phyloP scores from a whole-genome alignment of 495 filamentous ascomycete species.

The Ascobolus immersus region DNA sequence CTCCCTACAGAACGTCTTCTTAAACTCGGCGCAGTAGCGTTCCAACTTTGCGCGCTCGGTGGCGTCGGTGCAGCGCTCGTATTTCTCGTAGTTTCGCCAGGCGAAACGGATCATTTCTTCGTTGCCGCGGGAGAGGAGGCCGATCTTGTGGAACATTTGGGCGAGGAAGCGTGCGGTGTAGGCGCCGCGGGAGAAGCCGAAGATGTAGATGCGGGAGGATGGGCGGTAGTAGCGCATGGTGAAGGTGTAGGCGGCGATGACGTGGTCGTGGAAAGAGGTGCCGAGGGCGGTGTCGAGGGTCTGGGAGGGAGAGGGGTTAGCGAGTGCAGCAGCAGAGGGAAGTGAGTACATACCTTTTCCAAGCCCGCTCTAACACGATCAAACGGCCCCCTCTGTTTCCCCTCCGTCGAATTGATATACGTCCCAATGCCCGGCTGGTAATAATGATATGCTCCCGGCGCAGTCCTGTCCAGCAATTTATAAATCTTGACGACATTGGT shows the following conservation, averaged over 20 bases:
- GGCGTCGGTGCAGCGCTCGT: constrained; percentile 42
- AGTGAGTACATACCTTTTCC: constrained; percentile 37
- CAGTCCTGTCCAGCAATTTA: constrained; percentile 31
- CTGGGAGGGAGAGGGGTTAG: constrained; percentile 55
- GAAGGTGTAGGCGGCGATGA: constrained; percentile 67
- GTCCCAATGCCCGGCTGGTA: constrained; percentile 48
- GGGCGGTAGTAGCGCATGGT: constrained; percentile 63
- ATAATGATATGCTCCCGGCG: constrained; percentile 25
- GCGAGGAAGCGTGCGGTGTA: constrained; percentile 70
- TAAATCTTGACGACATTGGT: constrained; percentile 84
- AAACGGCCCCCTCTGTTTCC: too few species aligned
- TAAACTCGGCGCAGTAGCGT: constrained; percentile 36
- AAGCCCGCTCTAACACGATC: too few species aligned
- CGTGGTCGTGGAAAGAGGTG: constrained; percentile 59
- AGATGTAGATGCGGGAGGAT: constrained; percentile 59
- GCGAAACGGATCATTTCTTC: constrained; percentile 67
- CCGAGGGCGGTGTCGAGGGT: constrained; percentile 68
- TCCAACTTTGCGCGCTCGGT: constrained; percentile 30
- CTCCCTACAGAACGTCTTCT: constrained; percentile 60
- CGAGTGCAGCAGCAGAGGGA: constrained; percentile 32
- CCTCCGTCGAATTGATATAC: constrained; percentile 30
- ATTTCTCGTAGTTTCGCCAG: constrained; percentile 70
- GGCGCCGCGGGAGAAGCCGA: constrained; percentile 67
- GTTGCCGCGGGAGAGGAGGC: constrained; percentile 56
- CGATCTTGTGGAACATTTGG: constrained; percentile 68